Base-by-base conservation (phyloP, 139 green algal species). In the Chlamydomonas incerta region DNA sequence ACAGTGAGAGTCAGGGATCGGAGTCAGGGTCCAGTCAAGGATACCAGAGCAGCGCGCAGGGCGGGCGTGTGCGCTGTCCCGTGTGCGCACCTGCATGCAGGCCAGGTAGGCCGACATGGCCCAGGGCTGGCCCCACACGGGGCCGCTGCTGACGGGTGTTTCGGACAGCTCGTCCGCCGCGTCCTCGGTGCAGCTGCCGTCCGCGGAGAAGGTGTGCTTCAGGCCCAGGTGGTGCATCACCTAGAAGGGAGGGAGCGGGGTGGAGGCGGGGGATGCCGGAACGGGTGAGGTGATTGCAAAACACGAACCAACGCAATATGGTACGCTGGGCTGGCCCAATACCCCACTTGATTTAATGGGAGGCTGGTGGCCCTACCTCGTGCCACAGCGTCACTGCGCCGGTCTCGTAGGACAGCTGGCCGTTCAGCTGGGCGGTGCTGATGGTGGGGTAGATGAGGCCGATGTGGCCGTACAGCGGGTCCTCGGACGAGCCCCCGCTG, bases 361-460 rank as follows among this genome's bases (percentile, higher is more conserved):
- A n/a, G n/a, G n/a, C n/a, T n/a, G n/a, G n/a, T n/a, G n/a, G n/a
- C 20, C 55, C 14, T 29, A 70, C n/a, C 63, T 70, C 63, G 63
- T 70, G 63, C 63, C 63, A 70, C 63, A 70, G 63, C 63, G 63
- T 70, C n/a, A 37, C 63, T 20, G 63, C 63, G 63, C 63, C 63
- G 18, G n/a, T 70, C 63, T 70, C 63, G 63, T 70, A 70, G 13
- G 63, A 26, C 13, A 35, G 29, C 63, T 70, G 63, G 6, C n/a
- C 13, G n/a, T 70, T 70, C 3, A 23, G 29, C 18, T 11, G 26
- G 2, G 13, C 63, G 18, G 63, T 70, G 63, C 17, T 70, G 63
- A 70, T 2, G 4, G 17, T 29, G 3, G 34, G 29, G 4, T 29
- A 70, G 13, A 37, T 70, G 63, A 70, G 63, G n/a, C 63, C 63